Percentiles rank a stretch among this genome's conserved stretches.
Conservation (phyloP, 2,329 filamentous ascomycete genomes). For the Akanthomyces lecanii region DNA sequence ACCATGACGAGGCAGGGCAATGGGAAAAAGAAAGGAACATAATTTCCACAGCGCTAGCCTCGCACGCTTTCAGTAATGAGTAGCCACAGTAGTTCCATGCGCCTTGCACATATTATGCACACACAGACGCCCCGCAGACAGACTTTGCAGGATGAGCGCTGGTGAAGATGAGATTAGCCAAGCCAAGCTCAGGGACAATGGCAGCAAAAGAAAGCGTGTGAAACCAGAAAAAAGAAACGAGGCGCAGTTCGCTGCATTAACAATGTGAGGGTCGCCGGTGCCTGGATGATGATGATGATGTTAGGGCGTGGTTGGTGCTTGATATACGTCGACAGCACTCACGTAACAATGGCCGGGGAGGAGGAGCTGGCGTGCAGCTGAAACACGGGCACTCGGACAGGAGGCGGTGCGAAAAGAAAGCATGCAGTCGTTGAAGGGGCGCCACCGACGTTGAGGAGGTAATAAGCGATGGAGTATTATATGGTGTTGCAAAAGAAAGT, state of each 20-base stretch:
- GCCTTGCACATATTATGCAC: not conserved
- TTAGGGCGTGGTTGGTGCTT: slow-evolving; percentile 5
- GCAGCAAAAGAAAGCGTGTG: not conserved
- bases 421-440: slow-evolving; percentile 12
- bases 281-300: not conserved
- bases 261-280: not conserved
- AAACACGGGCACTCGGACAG: slow-evolving; percentile 14
- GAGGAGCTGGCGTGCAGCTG: slow-evolving; percentile 2
- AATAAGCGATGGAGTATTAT: not conserved
- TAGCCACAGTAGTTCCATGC: slow-evolving; percentile 5
- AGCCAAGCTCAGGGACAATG: slow-evolving; percentile 1
- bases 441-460: not conserved
- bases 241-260: not conserved
- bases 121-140: slow-evolving; percentile 13
- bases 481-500: slow-evolving; percentile 11
- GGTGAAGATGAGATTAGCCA: slow-evolving; percentile 7
- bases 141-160: not conserved
- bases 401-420: slow-evolving; percentile 7
- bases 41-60: slow-evolving; percentile 2
- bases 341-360: not conserved
- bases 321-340: slow-evolving; percentile 1
- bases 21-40: slow-evolving; percentile 9
- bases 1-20: slow-evolving; percentile 13
- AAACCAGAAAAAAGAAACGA: not conserved
- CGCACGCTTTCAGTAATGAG: not conserved